Evolutionary conservation across 31 red algal genomes (phyloP), one percentile per base, ranked within the genome.

Genomic region (Bonnemaisonia californica): DNA sequence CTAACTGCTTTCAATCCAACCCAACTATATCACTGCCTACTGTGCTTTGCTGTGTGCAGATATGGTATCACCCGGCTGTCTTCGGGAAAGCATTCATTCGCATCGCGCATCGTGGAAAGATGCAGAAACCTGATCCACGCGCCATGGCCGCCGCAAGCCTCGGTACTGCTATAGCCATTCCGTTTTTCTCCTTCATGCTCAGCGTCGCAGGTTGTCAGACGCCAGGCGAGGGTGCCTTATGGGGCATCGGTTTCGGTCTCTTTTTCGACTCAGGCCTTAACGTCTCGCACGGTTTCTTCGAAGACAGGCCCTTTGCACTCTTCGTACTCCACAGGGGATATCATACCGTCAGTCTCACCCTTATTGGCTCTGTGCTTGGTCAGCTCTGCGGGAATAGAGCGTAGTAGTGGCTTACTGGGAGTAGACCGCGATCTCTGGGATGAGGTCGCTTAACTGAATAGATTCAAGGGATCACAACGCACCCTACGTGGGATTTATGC

Each of bases 191-290:
- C 3, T 79, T 91, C 32, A 34, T 91, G 71, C 41, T 91, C 39
- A 54, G 64, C 29, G 88, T 91, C 22, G 80, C 71, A 23, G 80
- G 72, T 59, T 77, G 71, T 55, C 71, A 71, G 16, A 69, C 79
- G 23, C 45, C 80, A 32, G 88, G 88, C 22, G 80, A 91, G 62
- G 88, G 72, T 36, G 78, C 88, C 3, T 29, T 84, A 19, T 91
- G 88, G 88, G 88, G 88, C 1, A 41, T 91, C 47, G 88, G 60
- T 24, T 66, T 91, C 34, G 88, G 63, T 12, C 27, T 91, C 35
- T 91, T 91, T 60, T 74, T 91, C 28, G 88, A 91, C 62, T 69
- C 54, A 35, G 88, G 88, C 1, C 64, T 91, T 23, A 91, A 91
- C 47, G 63, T 64, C 35, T 74, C 88, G 63, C 80, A 84, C 58